Percentiles rank a stretch among this genome's conserved stretches.
phyloP scores from a whole-genome alignment of 805 yeast genomes.

The Zygosaccharomyces rouxii region DNA sequence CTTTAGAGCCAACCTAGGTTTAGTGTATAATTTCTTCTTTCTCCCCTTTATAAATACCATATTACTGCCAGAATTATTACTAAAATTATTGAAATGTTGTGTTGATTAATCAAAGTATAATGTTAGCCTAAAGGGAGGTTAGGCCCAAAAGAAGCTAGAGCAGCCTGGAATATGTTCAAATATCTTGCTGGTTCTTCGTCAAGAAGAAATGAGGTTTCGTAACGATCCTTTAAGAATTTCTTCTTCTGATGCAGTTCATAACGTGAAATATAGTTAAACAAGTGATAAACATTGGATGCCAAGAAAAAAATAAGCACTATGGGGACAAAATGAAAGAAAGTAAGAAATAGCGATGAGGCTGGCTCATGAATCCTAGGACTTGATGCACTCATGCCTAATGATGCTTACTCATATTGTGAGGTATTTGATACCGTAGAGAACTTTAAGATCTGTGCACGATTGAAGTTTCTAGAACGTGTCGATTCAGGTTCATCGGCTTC shows the following conservation, averaged over 20 bases:
- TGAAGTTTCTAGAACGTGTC: neutral
- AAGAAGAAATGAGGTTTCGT: neutral
- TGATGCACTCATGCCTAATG: no score
- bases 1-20: constrained; percentile 18
- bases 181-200: neutral
- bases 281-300: constrained; percentile 6
- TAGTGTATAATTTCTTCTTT: constrained; percentile 11
- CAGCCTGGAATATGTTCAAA: neutral
- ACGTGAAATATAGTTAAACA: neutral
- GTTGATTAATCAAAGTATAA: neutral
- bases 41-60: constrained; percentile 21
- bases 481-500: neutral
- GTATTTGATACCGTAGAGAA: neutral
- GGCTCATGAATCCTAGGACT: no score
- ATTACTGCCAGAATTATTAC: neutral
- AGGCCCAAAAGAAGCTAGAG: neutral
- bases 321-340: neutral
- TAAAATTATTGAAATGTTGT: neutral
- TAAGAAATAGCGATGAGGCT: neutral
- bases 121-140: neutral
- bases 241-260: neutral
- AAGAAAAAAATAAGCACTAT: constrained; percentile 1
- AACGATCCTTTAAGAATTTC: neutral
- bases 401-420: neutral
- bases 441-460: neutral